Evolutionary conservation across 805 yeast species (phyloP), one percentile per base, ranked within the genome.

Genomic region (Candida orba): DNA sequence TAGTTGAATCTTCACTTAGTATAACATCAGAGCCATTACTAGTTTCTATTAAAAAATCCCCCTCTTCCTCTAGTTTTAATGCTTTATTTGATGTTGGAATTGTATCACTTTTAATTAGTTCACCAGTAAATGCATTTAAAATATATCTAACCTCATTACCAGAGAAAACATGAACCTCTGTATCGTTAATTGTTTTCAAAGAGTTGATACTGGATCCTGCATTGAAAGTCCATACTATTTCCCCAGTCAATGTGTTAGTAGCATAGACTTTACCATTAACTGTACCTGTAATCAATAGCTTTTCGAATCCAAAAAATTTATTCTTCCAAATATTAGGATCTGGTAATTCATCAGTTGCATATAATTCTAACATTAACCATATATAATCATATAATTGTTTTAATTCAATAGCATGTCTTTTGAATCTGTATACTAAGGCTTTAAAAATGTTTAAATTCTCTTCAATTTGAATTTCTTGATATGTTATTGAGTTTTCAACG

Each of bases 281-380:
- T 0, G 77, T 68, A 3, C 71, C 64, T 1, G 67, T 65, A 3
- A 76, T 56, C 24, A 77, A 47, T 6, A 58, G 55, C 45, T 76
- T 76, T 8, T 60, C 53, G 30, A 72, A 67, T 1, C 81, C 81
- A 61, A 77, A 76, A 25, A 60, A 66, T 33, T 37, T 51, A 39
- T 51, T 50, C 14, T 47, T 50, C 41, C 24, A 30, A 18, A 8
- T 34, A 13, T 24, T 24, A 38, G 36, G 30, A 12, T 31, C 41
- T 10, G 45, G 48, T n/a, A 39, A 13, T 23, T 47, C 50, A 20
- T 48, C 47, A 14, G 39, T 39, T 15, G 45, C 45, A 31, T 36
- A 44, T 15, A 24, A 37, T 40, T 44, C 47, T 33, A 50, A 24
- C 10, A 45, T 3, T 8, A 39, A 23, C 52, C 54, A 49, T 23